Conservation (phyloP, 176 grass and related monocot genomes). For the Neostapfia colusana region DNA sequence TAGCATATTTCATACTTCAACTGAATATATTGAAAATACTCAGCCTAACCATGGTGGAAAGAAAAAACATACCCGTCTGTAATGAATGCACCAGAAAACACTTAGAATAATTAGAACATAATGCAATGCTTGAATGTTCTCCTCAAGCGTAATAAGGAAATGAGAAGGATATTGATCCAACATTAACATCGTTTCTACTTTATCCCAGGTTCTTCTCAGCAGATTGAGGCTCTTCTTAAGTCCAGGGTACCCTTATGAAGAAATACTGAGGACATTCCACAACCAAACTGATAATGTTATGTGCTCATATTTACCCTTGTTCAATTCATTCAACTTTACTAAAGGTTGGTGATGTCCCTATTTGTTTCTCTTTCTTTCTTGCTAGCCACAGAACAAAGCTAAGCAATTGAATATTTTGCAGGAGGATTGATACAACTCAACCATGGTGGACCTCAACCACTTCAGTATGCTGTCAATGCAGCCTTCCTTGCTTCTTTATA, state of each 20-base stretch:
- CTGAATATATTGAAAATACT: constrained; percentile 4
- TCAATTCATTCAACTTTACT: constrained; percentile 85
- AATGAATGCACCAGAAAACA: constrained; percentile 29
- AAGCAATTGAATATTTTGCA: constrained; percentile 38
- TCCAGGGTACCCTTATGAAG: constrained; percentile 93
- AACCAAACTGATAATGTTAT: constrained; percentile 86
- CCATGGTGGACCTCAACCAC: constrained; percentile 81
- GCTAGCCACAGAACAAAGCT: constrained; percentile 15
- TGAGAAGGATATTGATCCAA: constrained; percentile 15
- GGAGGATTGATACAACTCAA: constrained; percentile 94
- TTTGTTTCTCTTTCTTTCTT: constrained; percentile 22
- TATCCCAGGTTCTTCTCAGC: constrained; percentile 82
- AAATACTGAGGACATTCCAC: constrained; percentile 88
- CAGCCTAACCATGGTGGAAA: constrained; percentile 3
- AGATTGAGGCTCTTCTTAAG: constrained; percentile 85
- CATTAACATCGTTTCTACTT: constrained; percentile 36
- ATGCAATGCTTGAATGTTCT: not conserved
- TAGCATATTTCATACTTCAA: constrained; percentile 37
- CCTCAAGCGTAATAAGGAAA: constrained; percentile 6
- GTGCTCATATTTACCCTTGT: constrained; percentile 75
- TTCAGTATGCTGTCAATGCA: constrained; percentile 89
- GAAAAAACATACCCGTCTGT: not conserved
- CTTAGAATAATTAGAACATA: constrained; percentile 20
- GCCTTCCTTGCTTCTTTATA: constrained; percentile 91
- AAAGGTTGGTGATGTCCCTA: constrained; percentile 55